Base-by-base conservation (phyloP, 2,329 filamentous ascomycete genomes). In the Trichoderma guizhouense region DNA sequence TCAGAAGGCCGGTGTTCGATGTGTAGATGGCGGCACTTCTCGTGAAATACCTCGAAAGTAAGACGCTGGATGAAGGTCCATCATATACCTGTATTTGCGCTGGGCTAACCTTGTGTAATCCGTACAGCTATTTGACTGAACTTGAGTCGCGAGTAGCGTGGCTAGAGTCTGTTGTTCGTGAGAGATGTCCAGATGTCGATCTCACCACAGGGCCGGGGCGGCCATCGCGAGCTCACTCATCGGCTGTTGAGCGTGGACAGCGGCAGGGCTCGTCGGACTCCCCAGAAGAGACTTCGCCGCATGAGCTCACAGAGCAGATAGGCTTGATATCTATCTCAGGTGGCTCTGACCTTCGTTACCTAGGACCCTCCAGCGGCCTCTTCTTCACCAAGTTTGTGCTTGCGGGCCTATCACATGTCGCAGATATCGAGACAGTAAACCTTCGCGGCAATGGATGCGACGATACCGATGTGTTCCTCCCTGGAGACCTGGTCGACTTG, bases 301-400 rank as follows among this genome's bases (percentile, higher is more conserved):
- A 88, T 72, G 85, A 88, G 73, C 86, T 88, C 18, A 70, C 68
- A 24, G 68, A 70, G 26, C 68, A 70, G 30, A 70, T 70, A 47
- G 86, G 86, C 0, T 75, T 88, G 15, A 82, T 88, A 0, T 86
- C 86, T 0, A 78, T 88, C 1, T 84, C 84, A 2, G 81, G 81
- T 4, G 84, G 83, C 28, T 80, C 82, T 57, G 85, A 86, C 24
- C 84, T 83, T 3, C 81, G 84, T 71, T 88, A 88, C 62, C 85
- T 88, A 15, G 87, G 87, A 0, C 86, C 87, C 3, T 88, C 87
- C 0, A 88, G 86, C 47, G 87, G 86, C 1, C 87, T 86, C 71
- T 86, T 87, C 55, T 81, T 88, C 14, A 85, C 86, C 2, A 83
- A 84, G 1, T 79, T 87, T 3, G 82, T 88, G 74, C 80, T 88